These are phyloP conservation scores for Fusarium sp. DNA, from an alignment of 2,329 filamentous ascomycete genomes.

Conservation along the genomic window DNA sequence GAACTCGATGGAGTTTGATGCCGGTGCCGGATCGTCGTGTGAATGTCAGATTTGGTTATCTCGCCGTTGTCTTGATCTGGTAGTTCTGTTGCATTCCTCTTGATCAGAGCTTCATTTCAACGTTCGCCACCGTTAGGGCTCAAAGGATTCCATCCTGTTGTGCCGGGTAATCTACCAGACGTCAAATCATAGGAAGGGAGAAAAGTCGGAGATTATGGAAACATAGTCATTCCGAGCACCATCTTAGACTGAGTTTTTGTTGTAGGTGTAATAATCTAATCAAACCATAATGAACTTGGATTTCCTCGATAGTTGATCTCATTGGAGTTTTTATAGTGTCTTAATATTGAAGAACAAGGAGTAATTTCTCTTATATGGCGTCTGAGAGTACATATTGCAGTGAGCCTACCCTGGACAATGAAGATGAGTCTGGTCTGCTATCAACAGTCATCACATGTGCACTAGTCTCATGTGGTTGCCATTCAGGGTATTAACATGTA, in stretches of 20 bases:
- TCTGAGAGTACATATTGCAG: background rate
- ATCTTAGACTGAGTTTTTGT: background rate
- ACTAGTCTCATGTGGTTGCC: too few species aligned
- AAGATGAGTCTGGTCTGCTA: background rate
- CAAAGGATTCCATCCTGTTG: background rate
- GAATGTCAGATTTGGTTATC: constrained; percentile 9
- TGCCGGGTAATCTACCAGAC: background rate
- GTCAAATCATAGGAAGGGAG: background rate
- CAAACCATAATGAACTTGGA: background rate
- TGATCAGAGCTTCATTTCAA: background rate
- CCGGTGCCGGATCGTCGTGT: constrained; percentile 27
- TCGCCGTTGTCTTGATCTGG: background rate
- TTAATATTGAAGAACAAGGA: background rate
- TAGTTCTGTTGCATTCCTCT: background rate
- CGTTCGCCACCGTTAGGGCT: background rate
- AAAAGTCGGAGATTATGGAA: background rate
- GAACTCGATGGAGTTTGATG: constrained; percentile 11
- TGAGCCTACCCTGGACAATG: background rate
- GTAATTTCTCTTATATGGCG: background rate
- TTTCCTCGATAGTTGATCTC: background rate
- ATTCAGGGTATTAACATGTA: too few species aligned
- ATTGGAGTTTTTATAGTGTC: too few species aligned
- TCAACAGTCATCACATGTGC: background rate
- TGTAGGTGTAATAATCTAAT: background rate
- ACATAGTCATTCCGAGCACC: background rate